phyloP scores from a whole-genome alignment of 192 early-diverging fungal genomes.

The Geranomyces variabilis region DNA sequence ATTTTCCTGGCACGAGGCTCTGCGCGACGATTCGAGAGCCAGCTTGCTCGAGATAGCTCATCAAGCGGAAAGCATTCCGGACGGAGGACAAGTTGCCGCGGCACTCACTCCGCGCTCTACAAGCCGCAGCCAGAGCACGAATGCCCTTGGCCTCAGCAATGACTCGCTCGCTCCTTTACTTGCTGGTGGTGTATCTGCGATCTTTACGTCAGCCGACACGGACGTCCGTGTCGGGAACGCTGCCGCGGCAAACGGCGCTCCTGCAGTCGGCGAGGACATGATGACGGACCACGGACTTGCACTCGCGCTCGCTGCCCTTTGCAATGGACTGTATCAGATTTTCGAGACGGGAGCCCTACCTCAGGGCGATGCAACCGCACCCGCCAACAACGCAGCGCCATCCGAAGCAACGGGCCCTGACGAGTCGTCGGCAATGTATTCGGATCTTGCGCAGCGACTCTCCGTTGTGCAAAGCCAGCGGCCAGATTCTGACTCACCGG shows the following conservation, averaged over 20 bases:
- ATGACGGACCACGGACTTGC: slow-evolving; percentile 33
- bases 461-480: not conserved
- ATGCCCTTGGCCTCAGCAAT: not conserved
- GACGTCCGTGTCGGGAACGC: not conserved
- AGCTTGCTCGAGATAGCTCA: slow-evolving; percentile 5
- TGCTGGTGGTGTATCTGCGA: too few relatives aligned
- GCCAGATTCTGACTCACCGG: not conserved
- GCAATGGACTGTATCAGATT: slow-evolving; percentile 35
- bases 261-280: slow-evolving; percentile 2
- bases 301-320: slow-evolving; percentile 27
- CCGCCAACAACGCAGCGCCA: not conserved
- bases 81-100: slow-evolving; percentile 23
- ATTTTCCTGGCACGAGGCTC: not conserved
- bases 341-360: not conserved
- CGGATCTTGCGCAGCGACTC: not conserved
- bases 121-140: slow-evolving; percentile 12
- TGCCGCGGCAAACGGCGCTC: not conserved
- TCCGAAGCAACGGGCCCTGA: not conserved
- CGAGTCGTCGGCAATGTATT: slow-evolving; percentile 1
- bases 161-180: not conserved
- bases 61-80: slow-evolving; percentile 10
- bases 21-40: not conserved
- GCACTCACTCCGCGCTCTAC: not conserved
- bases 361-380: not conserved
- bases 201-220: too few relatives aligned